Base-by-base conservation (phyloP, 1,284 basidiomycete genomes). In the Termitomyces sp. region DNA sequence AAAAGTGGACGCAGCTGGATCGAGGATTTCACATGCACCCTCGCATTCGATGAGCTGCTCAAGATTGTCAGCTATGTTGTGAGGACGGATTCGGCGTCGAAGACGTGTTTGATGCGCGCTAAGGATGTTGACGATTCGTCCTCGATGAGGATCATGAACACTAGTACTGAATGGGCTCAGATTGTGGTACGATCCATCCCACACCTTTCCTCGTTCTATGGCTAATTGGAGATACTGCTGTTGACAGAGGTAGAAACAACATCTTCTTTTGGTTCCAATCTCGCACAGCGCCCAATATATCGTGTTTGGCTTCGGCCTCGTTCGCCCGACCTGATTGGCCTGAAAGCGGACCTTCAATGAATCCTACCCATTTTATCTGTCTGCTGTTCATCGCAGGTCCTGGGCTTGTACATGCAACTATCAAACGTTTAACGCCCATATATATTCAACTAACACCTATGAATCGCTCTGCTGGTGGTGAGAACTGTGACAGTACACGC, bases 81-180 rank as follows among this genome's bases (percentile, higher is more conserved):
- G 12, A 61, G 63, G 44, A 77, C 76, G 9, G 66, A 69, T 26
- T 73, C 71, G 9, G 61, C 62, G 8, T 64, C 67, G 6, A 65
- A 62, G 49, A 77, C 75, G 9, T 78, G 76, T 52, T 68, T 76
- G 38, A 74, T 77, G 74, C 66, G 68, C 9, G 75, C 75, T 1
- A 67, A 73, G 19, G 76, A 78, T 56, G 43, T 55, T 9, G 68
- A 68, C 44, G 43, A 57, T 28, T 39, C 36, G 9, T 17, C 49
- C 24, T 44, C 28, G 38, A 31, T 54, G 5, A 54, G 10, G 39
- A 44, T 30, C 3, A n/a, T 57, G 1, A 34, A 30, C 45, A 9
- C 30, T 1, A 30, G 31, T 9, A 58, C 17, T 31, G 28, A 39
- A n/a, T 15, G 41, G 19, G 38, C 45, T 1, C 45, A 49, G 15